Conservation (phyloP, 345 rosid species). For the Eucalyptus globulus region DNA sequence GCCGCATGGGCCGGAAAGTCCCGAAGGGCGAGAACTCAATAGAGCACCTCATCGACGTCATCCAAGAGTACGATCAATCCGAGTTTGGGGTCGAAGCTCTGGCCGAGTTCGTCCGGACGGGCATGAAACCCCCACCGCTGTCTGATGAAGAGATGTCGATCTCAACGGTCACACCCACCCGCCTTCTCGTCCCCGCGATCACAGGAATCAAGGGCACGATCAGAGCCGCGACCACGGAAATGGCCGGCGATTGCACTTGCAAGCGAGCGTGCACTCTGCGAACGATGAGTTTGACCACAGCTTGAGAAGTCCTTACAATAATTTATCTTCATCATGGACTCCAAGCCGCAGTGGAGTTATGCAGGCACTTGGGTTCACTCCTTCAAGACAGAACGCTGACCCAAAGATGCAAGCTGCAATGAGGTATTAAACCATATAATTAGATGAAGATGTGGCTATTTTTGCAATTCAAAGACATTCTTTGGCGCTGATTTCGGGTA, state of each 20-base stretch:
- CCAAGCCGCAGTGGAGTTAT: constrained; percentile 22
- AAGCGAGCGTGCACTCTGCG: neutral
- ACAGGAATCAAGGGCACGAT: neutral
- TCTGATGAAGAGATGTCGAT: constrained; percentile 11
- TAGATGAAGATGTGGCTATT: neutral
- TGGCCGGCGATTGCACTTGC: constrained; percentile 14
- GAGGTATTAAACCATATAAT: constrained; percentile 16
- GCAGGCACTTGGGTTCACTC: constrained; percentile 30
- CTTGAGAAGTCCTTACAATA: constrained; percentile 33
- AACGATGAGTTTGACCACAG: constrained; percentile 26
- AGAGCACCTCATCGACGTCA: constrained; percentile 50
- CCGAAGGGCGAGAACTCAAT: constrained; percentile 47
- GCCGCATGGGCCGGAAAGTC: constrained; percentile 39
- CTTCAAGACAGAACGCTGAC: constrained; percentile 19
- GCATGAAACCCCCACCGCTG: constrained; percentile 38
- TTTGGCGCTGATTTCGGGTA: neutral
- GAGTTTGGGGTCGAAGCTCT: constrained; percentile 36
- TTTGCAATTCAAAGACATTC: neutral
- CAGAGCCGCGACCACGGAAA: neutral
- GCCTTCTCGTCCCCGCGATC: neutral
- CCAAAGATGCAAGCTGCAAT: constrained; percentile 10
- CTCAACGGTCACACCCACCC: constrained; percentile 17
- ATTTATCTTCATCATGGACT: constrained; percentile 37
- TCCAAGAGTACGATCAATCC: constrained; percentile 51
- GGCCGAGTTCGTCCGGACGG: constrained; percentile 38